These are phyloP conservation scores for Umbellularia californica DNA, from an alignment of 164 flowering plant species.

Conservation along the genomic window DNA sequence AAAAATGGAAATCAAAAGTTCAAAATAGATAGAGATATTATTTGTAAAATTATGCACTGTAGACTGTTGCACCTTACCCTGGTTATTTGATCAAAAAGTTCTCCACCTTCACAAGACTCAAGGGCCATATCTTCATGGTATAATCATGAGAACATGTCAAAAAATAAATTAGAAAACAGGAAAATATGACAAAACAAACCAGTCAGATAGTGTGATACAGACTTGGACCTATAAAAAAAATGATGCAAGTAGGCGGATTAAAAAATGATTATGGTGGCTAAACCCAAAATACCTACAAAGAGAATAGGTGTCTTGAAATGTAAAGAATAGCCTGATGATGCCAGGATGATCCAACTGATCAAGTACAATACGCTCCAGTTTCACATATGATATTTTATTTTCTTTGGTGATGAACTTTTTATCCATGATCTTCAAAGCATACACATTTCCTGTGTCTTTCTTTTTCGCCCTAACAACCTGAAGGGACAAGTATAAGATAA, in stretches of 20 bases:
- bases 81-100: conserved; percentile 96
- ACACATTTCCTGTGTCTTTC: conserved; percentile 81
- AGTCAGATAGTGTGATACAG: not conserved
- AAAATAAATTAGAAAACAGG: conserved; percentile 2
- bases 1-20: conserved; percentile 1
- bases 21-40: conserved; percentile 1
- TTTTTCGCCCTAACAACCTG: conserved; percentile 97
- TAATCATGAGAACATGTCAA: conserved; percentile 22
- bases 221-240: not conserved
- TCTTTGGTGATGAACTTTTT: conserved; percentile 97
- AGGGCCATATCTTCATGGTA: conserved; percentile 89
- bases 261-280: not conserved
- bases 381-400: conserved; percentile 95
- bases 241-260: conserved; percentile 2
- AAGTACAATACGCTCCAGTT: conserved; percentile 92
- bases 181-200: conserved; percentile 4
- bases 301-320: conserved; percentile 91
- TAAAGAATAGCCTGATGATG: conserved; percentile 72
- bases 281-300: conserved; percentile 64
- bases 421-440: conserved; percentile 99
- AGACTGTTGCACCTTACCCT: conserved; percentile 43
- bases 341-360: conserved; percentile 99
- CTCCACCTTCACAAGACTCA: conserved; percentile 99
- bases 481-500: not conserved
- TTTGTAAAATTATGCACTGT: not conserved